Base-by-base conservation (phyloP, 1,284 basidiomycete genomes). In the Papiliotrema laurentii region DNA sequence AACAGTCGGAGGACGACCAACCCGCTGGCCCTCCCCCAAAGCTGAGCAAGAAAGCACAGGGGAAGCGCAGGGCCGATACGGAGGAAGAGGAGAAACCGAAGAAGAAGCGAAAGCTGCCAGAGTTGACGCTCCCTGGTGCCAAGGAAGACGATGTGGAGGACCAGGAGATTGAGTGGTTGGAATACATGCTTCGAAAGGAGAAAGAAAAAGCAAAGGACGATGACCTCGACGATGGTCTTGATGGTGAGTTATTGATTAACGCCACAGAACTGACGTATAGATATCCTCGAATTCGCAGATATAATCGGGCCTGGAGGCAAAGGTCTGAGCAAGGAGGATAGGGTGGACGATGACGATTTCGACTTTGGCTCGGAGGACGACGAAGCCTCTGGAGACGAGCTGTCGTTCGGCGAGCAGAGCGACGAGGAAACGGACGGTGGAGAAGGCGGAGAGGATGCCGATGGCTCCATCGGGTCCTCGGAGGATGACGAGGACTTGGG, bases 121-220 rank as follows among this genome's bases (percentile, higher is more conserved):
- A 45, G 34, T 24, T 51, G n/a, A 41, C 33, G 3, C 30, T 42
- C 19, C 49, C 49, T 14, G 41, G 41, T 3, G 11, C 47, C 5
- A 31, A 19, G 7, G 33, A 28, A 16, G 41, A 37, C 16, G 41
- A 49, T 37, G 47, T 19, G 21, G 47, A 49, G 16, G 47, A 89
- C 60, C 77, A 77, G 1, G 86, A 89, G 64, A 91, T 90, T 42
- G 78, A 81, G 1, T 83, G 85, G 76, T 75, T 91, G 11, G 89
- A 91, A 69, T 76, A 78, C 11, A 83, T 83, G 68, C 76, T 91
- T 16, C 55, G 61, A 19, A 79, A 81, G 56, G 64, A 74, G 30
- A 77, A 76, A 53, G 68, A 59, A n/a, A 76, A 75, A 62, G 76
- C 54, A 39, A 57, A 41, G 33, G 60, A 56, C 24, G 60, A 62